Evolutionary conservation across 176 grass and related monocot genomes (phyloP), one percentile per base, ranked within the genome.

Genomic region (Cocos nucifera): DNA sequence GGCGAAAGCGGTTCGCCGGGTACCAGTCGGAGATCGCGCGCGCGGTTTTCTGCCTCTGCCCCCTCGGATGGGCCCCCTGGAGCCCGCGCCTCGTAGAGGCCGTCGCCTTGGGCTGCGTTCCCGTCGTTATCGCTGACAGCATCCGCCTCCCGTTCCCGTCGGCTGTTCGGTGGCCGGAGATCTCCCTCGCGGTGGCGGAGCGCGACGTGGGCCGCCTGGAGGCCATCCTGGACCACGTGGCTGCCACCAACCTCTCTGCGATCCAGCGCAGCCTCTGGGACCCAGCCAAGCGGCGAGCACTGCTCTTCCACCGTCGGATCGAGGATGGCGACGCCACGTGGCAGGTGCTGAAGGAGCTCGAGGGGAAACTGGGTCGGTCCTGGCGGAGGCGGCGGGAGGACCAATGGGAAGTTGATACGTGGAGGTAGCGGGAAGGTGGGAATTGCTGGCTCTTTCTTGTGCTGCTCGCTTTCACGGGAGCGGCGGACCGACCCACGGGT

Each of bases 221-320:
- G 75, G 69, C 18, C 25, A 76, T 90, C 49, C 75, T 96, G 4
- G 86, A 96, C 28, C 75, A 80, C 71, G 83, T 96, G 10, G 75
- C 71, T 54, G 81, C 70, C 22, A 96, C 91, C 1, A 96, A 96
- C 63, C 74, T 96, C 4, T 81, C 80, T 0, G 24, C 2, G 6
- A 90, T 96, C 67, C 91, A 90, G 73, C 77, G 77, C 69, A 96
- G 87, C 51, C 57, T 96, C 55, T 96, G 86, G 91, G 86, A 96
- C 30, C 91, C 86, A 14, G 62, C 66, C n/a, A 89, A 79, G 58
- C 66, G 83, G 2, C 77, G 72, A 19, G 86, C 72, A 1, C 62
- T 96, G 17, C 61, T 96, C 28, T 96, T 90, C 51, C 78, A 85
- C 23, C 77, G 71, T 12, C 83, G 64, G 4, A 66, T 82, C 35